Evolutionary conservation across 768 basidiomycete genomes (phyloP).

Genomic region (Mycena sanguinolenta): DNA sequence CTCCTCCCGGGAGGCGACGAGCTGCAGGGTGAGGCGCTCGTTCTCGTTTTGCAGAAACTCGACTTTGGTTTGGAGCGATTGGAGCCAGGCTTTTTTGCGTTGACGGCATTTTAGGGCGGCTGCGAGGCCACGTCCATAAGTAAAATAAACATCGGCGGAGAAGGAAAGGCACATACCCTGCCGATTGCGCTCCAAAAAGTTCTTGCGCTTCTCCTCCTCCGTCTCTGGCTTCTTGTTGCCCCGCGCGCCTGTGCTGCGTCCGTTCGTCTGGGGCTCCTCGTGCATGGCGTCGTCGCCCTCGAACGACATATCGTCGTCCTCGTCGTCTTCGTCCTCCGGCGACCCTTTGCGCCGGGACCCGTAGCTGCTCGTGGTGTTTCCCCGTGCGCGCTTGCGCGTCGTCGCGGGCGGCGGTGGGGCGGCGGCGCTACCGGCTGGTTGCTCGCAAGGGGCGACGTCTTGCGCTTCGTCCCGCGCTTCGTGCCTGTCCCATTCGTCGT

Average conservation of each 20-base stretch:
- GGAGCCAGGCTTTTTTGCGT: conserved; percentile 98
- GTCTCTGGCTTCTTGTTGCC: conserved; percentile 97
- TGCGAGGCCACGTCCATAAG: conserved; percentile 46
- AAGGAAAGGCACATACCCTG: conserved; percentile 75
- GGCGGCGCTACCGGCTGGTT: conserved; percentile 44
- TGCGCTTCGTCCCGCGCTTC: conserved; percentile 80
- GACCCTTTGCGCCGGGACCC: conserved; percentile 49
- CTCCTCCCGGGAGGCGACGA: conserved; percentile 92
- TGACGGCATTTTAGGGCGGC: conserved; percentile 99
- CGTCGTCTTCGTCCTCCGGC: conserved; percentile 52
- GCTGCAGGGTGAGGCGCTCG: conserved; percentile 89
- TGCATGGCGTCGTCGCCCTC: conserved; percentile 46
- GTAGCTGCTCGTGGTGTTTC: conserved; percentile 44
- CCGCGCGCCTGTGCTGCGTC: too few relatives aligned
- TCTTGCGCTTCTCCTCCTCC: conserved; percentile 97
- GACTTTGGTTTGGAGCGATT: conserved; percentile 92
- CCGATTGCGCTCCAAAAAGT: conserved; percentile 96
- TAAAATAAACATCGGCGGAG: too few relatives aligned
- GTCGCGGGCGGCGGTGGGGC: conserved; percentile 39
- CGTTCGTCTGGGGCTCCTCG: too few relatives aligned
- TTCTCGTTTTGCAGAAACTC: conserved; percentile 95
- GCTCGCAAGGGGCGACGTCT: conserved; percentile 66
- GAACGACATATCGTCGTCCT: conserved; percentile 55
- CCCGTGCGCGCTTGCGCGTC: conserved; percentile 57
- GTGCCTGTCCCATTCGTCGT: conserved; percentile 15